Evolutionary conservation across 257 asterid species (phyloP), one percentile per base, ranked within the genome.

Genomic region (Fraxinus pennsylvanica): DNA sequence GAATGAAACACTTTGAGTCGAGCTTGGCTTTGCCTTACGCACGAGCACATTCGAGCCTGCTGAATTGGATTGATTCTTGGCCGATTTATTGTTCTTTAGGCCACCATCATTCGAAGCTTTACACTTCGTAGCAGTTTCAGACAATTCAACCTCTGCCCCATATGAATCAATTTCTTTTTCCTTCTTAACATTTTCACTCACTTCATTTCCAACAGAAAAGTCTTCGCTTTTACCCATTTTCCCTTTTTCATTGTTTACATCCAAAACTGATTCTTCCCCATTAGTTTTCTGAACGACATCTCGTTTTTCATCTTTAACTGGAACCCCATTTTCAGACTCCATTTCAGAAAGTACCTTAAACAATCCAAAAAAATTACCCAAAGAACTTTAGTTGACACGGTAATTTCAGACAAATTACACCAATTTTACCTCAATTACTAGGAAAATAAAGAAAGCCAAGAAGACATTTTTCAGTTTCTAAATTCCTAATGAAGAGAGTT

Each of bases 1-100:
- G 54, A 92, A 89, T 0, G 97, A 92, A 3, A 90, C 85, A 54
- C 94, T 91, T 84, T 91, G 93, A 0, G 81, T 80, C 82, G 89
- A 74, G 80, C 87, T 87, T 9, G 87, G 85, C 77, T 82, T 85
- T 0, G 80, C 78, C 12, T 85, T 83, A 27, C 86, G 89, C 72
- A 88, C 88, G 47, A 89, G 81, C 82, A 75, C 91, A 54, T 83
- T 84, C 0, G 92, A 76, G 59, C 81, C 84, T 80, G 77, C 87
- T 6, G 86, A 80, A 71, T 75, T 85, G 5, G 84, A 77, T 68
- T 81, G 84, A 77, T 82, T 87, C 77, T 82, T 88, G 35, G 84
- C 39, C 73, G 47, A 41, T 80, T 84, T 88, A 78, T 29, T 84
- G 80, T 25, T 85, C 82, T 83, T 88, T 33, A 85, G 35, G 76